Evolutionary conservation across 768 basidiomycete species (phyloP).

Genomic region (Auricularia cornea): DNA sequence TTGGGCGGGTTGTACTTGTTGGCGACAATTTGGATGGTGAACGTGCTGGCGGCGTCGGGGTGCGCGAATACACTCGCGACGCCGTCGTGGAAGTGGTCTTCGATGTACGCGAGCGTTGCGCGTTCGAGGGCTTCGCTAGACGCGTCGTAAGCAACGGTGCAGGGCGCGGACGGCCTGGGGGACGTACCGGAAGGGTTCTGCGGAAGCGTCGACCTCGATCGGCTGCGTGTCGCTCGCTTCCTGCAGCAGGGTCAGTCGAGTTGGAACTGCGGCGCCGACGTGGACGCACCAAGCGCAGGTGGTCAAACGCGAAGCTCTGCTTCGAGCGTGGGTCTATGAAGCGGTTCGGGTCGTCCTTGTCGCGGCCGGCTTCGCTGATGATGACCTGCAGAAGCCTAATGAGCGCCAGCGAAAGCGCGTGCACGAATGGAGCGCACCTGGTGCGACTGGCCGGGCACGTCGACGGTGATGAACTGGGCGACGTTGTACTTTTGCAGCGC

Average conservation of each 20-base stretch:
- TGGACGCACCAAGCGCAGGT: slow-evolving; percentile 63
- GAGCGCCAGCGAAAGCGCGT: too few species aligned
- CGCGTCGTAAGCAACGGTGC: neutral
- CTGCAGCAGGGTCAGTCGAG: slow-evolving; percentile 28
- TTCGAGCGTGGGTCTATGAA: slow-evolving; percentile 80
- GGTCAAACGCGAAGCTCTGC: slow-evolving; percentile 76
- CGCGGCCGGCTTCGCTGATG: slow-evolving; percentile 62
- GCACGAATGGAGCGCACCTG: too few species aligned
- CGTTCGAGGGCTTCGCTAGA: slow-evolving; percentile 62
- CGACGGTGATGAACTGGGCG: slow-evolving; percentile 78
- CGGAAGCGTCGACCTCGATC: slow-evolving; percentile 50
- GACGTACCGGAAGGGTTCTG: slow-evolving; percentile 75
- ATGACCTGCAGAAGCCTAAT: slow-evolving; percentile 59
- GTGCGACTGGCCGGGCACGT: slow-evolving; percentile 68
- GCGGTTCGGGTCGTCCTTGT: slow-evolving; percentile 49
- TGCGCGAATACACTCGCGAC: slow-evolving; percentile 61
- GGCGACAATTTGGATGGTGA: slow-evolving; percentile 77
- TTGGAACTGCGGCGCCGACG: slow-evolving; percentile 1
- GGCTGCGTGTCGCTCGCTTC: slow-evolving; percentile 68
- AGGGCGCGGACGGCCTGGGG: neutral
- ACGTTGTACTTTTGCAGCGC: slow-evolving; percentile 80
- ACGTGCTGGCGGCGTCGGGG: slow-evolving; percentile 34
- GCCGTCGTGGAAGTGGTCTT: slow-evolving; percentile 78
- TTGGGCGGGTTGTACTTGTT: slow-evolving; percentile 94
- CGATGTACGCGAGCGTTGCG: slow-evolving; percentile 56